Base-by-base conservation (phyloP, 129 eudicot genomes). In the Daucus carota region DNA sequence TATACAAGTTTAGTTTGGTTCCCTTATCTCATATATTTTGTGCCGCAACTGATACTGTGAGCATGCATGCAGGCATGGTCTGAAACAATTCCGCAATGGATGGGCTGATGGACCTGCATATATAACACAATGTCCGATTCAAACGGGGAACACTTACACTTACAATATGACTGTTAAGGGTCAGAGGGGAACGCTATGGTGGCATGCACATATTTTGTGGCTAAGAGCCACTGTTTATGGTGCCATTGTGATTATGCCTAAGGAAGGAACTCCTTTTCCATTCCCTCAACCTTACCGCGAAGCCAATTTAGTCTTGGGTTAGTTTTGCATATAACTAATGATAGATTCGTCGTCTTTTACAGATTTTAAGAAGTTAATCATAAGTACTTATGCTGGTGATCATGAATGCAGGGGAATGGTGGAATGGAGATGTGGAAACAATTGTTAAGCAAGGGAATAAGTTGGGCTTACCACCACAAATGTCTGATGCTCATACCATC, bases 41-140 rank as follows among this genome's bases (percentile, higher is more conserved):
- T 3, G 62, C 6, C 1, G 69, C 59, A 74, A 1, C 28, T 57
- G 15, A 40, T 36, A 18, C 13, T 69, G 22, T n/a, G 22, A 22
- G 13, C 70, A 14, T 29, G 70, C 45, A 85, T 63, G 38, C 76
- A 85, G 88, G 88, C 88, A 85, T 24, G 88, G 88, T 29, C 52
- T 85, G 73, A 85, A 85, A 76, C 88, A 85, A 57, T 85, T 72
- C 2, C 84, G 84, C 0, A 85, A 85, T 20, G 88, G 86, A 47
- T 85, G 88, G 88, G 88, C 88, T 52, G 88, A 85, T 45, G 88
- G 88, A 18, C 88, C 88, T 3, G 85, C 85, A 66, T 85, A 85
- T 65, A 85, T 85, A 54, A 85, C 86, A 76, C 88, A 85, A 38
- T 85, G 88, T 75, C 88, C 88, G 0, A 82, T 85, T 15, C 36